phyloP scores from a whole-genome alignment of 108 stramenopile species.

The Chaetoceros muelleri region DNA sequence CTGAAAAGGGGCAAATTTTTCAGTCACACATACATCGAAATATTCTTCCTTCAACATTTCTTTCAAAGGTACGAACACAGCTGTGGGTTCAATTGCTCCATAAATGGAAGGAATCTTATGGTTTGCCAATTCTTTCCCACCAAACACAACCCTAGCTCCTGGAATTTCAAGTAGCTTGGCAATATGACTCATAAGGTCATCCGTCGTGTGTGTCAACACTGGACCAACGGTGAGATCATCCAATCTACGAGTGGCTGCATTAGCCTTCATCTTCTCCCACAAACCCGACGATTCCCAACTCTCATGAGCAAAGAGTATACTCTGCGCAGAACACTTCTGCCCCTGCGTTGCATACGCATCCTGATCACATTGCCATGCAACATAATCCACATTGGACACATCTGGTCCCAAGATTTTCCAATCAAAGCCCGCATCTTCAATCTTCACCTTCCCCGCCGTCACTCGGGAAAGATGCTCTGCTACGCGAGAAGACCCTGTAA shows the following conservation, averaged over 20 bases:
- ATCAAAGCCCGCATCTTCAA: constrained; percentile 98
- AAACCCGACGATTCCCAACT: constrained; percentile 86
- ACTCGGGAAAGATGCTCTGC: constrained; percentile 68
- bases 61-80: constrained; percentile 89
- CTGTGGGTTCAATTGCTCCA: constrained; percentile 96
- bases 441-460: constrained; percentile 87
- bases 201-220: constrained; percentile 87
- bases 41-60: constrained; percentile 81
- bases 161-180: constrained; percentile 60
- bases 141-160: constrained; percentile 86
- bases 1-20: constrained; percentile 97
- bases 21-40: constrained; percentile 73
- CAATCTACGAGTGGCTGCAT: constrained; percentile 68
- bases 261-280: constrained; percentile 60
- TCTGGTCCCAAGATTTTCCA: constrained; percentile 97
- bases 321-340: constrained; percentile 98
- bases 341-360: constrained; percentile 95
- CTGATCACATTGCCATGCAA: constrained; percentile 96
- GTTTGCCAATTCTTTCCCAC: constrained; percentile 75
- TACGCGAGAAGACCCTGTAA: constrained; percentile 89
- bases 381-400: constrained; percentile 86
- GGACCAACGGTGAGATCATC: constrained; percentile 90
- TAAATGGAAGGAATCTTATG: constrained; percentile 85
- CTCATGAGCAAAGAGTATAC: constrained; percentile 90
- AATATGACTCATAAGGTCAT: constrained; percentile 73